phyloP scores from a whole-genome alignment of 352 stramenopile genomes.

The Phytophthora fragariae region DNA sequence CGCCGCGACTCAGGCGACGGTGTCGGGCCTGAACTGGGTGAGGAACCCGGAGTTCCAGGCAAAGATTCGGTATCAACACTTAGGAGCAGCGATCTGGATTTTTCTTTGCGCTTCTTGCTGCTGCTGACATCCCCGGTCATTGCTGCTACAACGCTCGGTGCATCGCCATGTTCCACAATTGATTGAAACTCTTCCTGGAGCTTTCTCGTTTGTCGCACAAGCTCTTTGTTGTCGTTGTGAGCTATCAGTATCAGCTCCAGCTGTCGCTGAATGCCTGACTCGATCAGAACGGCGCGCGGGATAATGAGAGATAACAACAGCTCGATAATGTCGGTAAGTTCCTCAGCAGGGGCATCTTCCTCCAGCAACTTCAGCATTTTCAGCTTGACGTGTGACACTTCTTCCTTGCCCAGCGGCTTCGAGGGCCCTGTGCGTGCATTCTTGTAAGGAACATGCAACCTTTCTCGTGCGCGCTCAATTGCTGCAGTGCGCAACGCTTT shows the following conservation, averaged over 20 bases:
- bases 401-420: constrained; percentile 83
- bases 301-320: constrained; percentile 83
- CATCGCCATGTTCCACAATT: constrained; percentile 67
- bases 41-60: constrained; percentile 59
- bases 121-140: constrained; percentile 31
- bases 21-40: constrained; percentile 66
- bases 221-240: constrained; percentile 89
- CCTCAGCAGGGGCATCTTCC: constrained; percentile 79
- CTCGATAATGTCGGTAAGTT: constrained; percentile 85
- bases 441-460: constrained; percentile 84
- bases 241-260: constrained; percentile 80
- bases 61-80: constrained; percentile 68
- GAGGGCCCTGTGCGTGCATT: constrained; percentile 73
- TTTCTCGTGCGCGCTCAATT: constrained; percentile 80
- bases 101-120: constrained; percentile 59
- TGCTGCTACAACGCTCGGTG: constrained; percentile 34
- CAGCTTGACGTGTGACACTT: constrained; percentile 86
- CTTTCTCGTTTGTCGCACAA: constrained; percentile 84
- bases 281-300: constrained; percentile 72
- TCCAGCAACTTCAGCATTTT: constrained; percentile 88
- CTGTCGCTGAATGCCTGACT: constrained; percentile 78
- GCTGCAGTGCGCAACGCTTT: constrained; percentile 71
- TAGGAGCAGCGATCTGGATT: constrained; percentile 51
- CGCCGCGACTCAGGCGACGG: constrained; percentile 72
- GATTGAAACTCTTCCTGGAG: constrained; percentile 81